phyloP scores from a whole-genome alignment of 352 stramenopile species.

The Phytophthora podocarpi region DNA sequence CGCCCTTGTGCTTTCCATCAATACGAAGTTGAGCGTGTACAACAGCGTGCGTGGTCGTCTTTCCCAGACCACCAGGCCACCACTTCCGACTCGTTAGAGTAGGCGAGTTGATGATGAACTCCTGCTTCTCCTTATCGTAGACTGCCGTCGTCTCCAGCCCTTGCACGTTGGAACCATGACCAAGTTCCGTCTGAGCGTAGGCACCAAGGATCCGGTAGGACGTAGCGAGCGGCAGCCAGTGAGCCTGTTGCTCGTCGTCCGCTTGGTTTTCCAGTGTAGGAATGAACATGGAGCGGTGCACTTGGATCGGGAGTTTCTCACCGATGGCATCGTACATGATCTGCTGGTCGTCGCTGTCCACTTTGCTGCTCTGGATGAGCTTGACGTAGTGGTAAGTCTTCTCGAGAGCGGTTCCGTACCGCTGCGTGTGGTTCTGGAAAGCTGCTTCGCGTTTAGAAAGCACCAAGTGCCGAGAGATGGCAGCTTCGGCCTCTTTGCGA shows the following conservation, averaged over 20 bases:
- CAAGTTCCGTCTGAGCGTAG: constrained; percentile 18
- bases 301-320: constrained; percentile 21
- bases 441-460: constrained; percentile 10
- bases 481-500: constrained; percentile 16
- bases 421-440: constrained; percentile 18
- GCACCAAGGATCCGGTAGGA: constrained; percentile 17
- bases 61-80: constrained; percentile 72
- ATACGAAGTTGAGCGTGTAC: constrained; percentile 16
- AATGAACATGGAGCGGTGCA: constrained; percentile 25
- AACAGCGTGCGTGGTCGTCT: constrained; percentile 17
- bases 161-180: constrained; percentile 17
- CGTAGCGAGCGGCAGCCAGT: constrained; percentile 14
- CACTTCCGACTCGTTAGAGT: constrained; percentile 94
- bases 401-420: constrained; percentile 1
- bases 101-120: constrained; percentile 94
- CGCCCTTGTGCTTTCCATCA: constrained; percentile 8
- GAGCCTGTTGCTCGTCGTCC: constrained; percentile 17
- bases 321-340: constrained; percentile 25
- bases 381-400: constrained; percentile 22
- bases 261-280: constrained; percentile 23
- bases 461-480: constrained; percentile 9
- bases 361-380: constrained; percentile 18
- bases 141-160: constrained; percentile 15
- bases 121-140: constrained; percentile 76
- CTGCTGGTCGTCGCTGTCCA: constrained; percentile 16